Evolutionary conservation across 768 basidiomycete species (phyloP).

Genomic region (Auricularia sp.): DNA sequence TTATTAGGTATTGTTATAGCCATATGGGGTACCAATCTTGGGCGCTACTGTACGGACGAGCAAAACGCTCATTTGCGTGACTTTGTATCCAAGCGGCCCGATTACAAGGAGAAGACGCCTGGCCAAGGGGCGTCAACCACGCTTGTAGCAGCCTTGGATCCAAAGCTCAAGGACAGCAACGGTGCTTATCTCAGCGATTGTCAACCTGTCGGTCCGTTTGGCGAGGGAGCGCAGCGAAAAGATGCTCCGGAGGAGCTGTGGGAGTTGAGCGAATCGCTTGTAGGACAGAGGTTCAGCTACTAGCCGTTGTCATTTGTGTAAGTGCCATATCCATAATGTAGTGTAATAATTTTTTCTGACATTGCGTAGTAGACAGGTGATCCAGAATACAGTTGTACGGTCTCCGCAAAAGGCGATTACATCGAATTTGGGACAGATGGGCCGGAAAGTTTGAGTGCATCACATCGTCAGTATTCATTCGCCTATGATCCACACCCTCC

Average conservation of each 20-base stretch:
- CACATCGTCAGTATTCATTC: too few species aligned
- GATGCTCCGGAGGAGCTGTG: not conserved
- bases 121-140: not conserved
- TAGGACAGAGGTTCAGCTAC: not conserved
- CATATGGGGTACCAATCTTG: not conserved
- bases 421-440: too few species aligned
- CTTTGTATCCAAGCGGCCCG: not conserved
- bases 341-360: too few species aligned
- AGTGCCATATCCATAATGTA: not conserved
- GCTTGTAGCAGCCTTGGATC: not conserved
- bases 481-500: too few species aligned
- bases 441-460: too few species aligned
- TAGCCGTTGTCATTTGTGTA: not conserved
- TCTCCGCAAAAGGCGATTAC: too few species aligned
- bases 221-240: not conserved
- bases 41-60: not conserved
- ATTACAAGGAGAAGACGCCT: not conserved
- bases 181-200: not conserved
- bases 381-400: too few species aligned
- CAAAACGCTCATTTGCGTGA: not conserved
- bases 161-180: not conserved
- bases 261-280: not conserved
- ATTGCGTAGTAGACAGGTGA: too few species aligned
- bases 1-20: not conserved
- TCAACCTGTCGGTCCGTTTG: not conserved